Percentiles rank a stretch among this genome's conserved stretches.
Evolutionary conservation across 257 asterid species (phyloP).

Genomic region (Lithospermum erythrorhizon): DNA sequence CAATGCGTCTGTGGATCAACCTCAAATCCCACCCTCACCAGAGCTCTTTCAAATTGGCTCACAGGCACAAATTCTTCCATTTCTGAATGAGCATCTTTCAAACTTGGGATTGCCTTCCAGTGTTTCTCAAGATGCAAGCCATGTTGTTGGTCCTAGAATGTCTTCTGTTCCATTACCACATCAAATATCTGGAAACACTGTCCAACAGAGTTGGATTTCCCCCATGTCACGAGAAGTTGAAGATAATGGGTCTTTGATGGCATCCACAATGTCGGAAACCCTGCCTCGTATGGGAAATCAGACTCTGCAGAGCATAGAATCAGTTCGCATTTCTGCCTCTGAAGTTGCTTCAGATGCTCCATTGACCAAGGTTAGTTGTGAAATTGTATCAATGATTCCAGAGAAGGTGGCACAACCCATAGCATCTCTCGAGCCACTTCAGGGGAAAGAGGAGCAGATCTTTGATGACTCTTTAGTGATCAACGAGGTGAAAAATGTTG

Average conservation of each 20-base stretch:
- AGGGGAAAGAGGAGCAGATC: constrained; percentile 23
- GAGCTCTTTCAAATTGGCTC: constrained; percentile 38
- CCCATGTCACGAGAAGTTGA: constrained; percentile 30
- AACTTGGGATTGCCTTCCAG: constrained; percentile 28
- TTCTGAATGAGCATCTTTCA: constrained; percentile 32
- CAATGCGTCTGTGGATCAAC: constrained; percentile 38
- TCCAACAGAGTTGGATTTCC: constrained; percentile 31
- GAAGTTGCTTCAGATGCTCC: constrained; percentile 19
- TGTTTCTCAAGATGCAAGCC: constrained; percentile 36
- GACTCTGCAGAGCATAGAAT: constrained; percentile 20
- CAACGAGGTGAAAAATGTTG: constrained; percentile 41
- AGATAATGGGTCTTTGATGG: constrained; percentile 16
- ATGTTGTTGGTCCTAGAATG: constrained; percentile 31
- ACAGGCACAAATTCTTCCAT: constrained; percentile 30
- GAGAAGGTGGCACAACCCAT: constrained; percentile 19
- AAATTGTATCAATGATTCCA: constrained; percentile 14
- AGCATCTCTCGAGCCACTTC: constrained; percentile 20
- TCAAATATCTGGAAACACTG: constrained; percentile 25
- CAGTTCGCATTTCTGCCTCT: constrained; percentile 18
- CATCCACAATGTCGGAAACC: constrained; percentile 21
- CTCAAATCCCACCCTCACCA: constrained; percentile 38
- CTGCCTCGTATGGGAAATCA: constrained; percentile 20
- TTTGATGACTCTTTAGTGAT: constrained; percentile 26
- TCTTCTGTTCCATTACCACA: constrained; percentile 44
- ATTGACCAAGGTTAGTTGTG: constrained; percentile 13